These are phyloP conservation scores for Magnusiomyces fungicola DNA, from an alignment of 1,139 yeast genomes.

Conservation along the genomic window DNA sequence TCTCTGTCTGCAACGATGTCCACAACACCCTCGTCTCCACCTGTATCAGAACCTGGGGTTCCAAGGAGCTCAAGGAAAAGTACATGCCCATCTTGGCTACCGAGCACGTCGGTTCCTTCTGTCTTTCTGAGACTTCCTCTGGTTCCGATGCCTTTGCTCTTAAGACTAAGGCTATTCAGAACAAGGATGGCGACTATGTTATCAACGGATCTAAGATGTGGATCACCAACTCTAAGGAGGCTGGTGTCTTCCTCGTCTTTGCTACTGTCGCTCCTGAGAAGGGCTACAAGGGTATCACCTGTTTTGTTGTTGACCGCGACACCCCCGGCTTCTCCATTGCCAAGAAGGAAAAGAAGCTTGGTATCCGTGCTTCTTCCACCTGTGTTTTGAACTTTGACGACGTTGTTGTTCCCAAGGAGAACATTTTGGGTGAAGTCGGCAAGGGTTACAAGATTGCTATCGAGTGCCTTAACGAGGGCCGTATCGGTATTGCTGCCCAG, in stretches of 20 bases:
- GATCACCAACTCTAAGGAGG: conserved; percentile 41
- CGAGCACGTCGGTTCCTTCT: conserved; percentile 36
- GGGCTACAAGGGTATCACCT: conserved; percentile 43
- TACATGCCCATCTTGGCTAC: conserved; percentile 36
- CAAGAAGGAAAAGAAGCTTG: conserved; percentile 40
- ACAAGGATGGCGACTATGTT: conserved; percentile 33
- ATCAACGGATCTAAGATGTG: conserved; percentile 40
- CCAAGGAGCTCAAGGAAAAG: conserved; percentile 33
- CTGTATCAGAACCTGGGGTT: conserved; percentile 36
- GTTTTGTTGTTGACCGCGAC: conserved; percentile 37
- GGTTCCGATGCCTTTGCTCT: conserved; percentile 43
- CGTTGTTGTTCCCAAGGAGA: conserved; percentile 37
- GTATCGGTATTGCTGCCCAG: conserved; percentile 42
- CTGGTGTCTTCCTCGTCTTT: conserved; percentile 37
- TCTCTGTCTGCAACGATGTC: conserved; percentile 39
- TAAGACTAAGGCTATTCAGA: conserved; percentile 33
- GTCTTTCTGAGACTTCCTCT: conserved; percentile 37
- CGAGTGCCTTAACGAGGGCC: conserved; percentile 39
- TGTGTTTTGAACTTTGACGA: conserved; percentile 39
- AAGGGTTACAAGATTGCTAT: conserved; percentile 42
- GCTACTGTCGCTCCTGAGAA: conserved; percentile 38
- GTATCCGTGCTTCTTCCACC: conserved; percentile 40
- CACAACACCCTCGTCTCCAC: conserved; percentile 41
- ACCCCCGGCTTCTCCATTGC: conserved; percentile 36
- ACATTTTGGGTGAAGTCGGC: conserved; percentile 38